Percentiles rank a stretch among this genome's conserved stretches.
Conservation (phyloP, 176 grass and related monocot genomes). For the Oryza nivara region DNA sequence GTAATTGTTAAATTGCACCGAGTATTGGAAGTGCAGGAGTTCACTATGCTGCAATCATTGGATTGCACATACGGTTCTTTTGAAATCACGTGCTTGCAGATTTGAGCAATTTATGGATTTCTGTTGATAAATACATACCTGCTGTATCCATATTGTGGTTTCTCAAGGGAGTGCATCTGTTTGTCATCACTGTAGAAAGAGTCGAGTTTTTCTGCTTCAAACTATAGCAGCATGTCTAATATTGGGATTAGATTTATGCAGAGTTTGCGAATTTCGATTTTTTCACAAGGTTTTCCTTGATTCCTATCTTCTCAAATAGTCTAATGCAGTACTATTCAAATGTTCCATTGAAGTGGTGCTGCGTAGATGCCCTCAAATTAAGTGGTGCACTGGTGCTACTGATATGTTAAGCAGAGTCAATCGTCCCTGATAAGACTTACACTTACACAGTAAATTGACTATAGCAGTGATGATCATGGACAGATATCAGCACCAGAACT, state of each 20-base stretch:
- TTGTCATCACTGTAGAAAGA: neutral
- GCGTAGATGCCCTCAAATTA: too few relatives aligned
- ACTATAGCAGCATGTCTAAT: neutral
- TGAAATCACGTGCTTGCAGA: neutral
- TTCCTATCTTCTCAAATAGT: neutral
- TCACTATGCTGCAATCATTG: neutral
- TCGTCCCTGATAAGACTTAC: neutral
- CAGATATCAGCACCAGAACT: neutral
- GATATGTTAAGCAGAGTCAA: neutral
- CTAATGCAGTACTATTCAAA: neutral
- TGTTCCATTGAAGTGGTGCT: neutral
- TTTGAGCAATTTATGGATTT: neutral
- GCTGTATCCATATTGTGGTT: neutral
- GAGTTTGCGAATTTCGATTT: neutral
- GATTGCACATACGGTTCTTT: neutral
- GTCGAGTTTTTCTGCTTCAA: neutral
- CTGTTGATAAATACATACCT: neutral
- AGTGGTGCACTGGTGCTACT: neutral
- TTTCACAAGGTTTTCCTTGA: neutral
- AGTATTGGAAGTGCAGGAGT: neutral
- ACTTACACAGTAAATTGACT: neutral
- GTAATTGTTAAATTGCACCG: neutral
- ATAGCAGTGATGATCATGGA: neutral
- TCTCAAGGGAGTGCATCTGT: neutral
- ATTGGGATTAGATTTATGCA: too few relatives aligned